These are phyloP conservation scores for Leccinum pachyderme DNA, from an alignment of 1,284 basidiomycete genomes.

Conservation along the genomic window DNA sequence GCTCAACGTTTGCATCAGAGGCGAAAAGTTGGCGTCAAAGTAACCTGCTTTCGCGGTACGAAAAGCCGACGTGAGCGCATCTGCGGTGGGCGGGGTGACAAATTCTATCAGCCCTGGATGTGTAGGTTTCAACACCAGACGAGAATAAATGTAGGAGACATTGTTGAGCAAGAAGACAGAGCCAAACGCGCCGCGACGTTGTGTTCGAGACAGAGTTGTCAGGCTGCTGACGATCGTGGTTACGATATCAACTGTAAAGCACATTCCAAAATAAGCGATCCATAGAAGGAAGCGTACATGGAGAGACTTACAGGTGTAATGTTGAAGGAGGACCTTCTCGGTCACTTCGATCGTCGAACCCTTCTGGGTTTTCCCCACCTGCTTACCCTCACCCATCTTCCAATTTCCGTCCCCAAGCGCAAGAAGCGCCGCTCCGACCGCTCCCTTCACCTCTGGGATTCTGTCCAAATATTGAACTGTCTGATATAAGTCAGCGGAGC, in stretches of 20 bases:
- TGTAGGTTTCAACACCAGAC: conserved; percentile 51
- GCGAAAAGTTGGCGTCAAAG: conserved; percentile 77
- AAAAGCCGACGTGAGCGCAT: conserved; percentile 63
- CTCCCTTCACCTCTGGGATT: conserved; percentile 64
- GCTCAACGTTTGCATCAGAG: conserved; percentile 66
- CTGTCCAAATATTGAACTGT: conserved; percentile 66
- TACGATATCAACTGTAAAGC: conserved; percentile 61
- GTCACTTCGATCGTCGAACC: conserved; percentile 45
- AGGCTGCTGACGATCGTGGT: conserved; percentile 58
- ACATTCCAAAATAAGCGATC: neutral
- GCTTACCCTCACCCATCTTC: conserved; percentile 81
- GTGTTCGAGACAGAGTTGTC: conserved; percentile 58
- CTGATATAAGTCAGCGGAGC: conserved; percentile 35
- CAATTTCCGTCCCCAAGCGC: conserved; percentile 81
- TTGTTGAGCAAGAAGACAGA: conserved; percentile 80
- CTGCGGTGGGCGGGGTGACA: conserved; percentile 59
- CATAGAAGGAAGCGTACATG: neutral
- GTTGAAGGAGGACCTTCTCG: conserved; percentile 63
- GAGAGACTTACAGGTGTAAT: conserved; percentile 61
- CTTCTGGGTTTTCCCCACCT: conserved; percentile 51
- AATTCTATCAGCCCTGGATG: conserved; percentile 45
- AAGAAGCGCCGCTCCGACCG: conserved; percentile 60
- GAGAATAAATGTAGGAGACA: conserved; percentile 61
- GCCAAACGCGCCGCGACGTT: conserved; percentile 62
- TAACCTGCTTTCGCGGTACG: conserved; percentile 78